A percentile compares a stretch with the other conserved stretches of the same genome.
Evolutionary conservation across 2,329 filamentous ascomycete genomes (phyloP).

Genomic region (Xylaria sp.): DNA sequence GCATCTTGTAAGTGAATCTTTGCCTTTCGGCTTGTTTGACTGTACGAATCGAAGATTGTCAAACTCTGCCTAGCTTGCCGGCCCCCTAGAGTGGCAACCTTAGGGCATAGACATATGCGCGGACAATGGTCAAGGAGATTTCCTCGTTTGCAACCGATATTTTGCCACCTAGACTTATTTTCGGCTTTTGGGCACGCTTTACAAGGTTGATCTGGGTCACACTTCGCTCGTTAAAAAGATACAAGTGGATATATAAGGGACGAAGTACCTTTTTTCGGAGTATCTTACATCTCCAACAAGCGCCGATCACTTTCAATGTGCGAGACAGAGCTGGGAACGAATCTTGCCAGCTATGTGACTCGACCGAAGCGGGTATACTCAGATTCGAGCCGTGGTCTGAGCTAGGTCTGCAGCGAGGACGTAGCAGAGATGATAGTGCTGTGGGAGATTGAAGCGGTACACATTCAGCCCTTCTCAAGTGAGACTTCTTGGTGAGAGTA

Average conservation of each 20-base stretch:
- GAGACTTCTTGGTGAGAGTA: not conserved
- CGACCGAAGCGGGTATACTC: not conserved
- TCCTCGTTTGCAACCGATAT: slow-evolving; percentile 15
- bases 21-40: not conserved
- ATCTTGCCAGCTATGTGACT: slow-evolving; percentile 5
- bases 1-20: not conserved
- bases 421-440: not conserved
- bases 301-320: slow-evolving; percentile 10
- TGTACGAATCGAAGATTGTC: not conserved
- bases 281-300: slow-evolving; percentile 19
- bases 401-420: not conserved
- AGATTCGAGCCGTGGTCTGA: not conserved
- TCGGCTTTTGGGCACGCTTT: slow-evolving; percentile 13
- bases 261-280: slow-evolving; percentile 15
- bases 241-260: not conserved
- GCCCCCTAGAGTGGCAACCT: not conserved
- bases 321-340: slow-evolving; percentile 1
- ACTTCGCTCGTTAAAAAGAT: slow-evolving; percentile 7
- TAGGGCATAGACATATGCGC: slow-evolving; percentile 9
- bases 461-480: not conserved
- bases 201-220: slow-evolving; percentile 13
- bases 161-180: slow-evolving; percentile 15
- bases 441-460: not conserved
- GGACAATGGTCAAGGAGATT: slow-evolving; percentile 12
- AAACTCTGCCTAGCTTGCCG: not conserved